Conservation (phyloP, 768 basidiomycete species). For the Suillus brevipes region DNA sequence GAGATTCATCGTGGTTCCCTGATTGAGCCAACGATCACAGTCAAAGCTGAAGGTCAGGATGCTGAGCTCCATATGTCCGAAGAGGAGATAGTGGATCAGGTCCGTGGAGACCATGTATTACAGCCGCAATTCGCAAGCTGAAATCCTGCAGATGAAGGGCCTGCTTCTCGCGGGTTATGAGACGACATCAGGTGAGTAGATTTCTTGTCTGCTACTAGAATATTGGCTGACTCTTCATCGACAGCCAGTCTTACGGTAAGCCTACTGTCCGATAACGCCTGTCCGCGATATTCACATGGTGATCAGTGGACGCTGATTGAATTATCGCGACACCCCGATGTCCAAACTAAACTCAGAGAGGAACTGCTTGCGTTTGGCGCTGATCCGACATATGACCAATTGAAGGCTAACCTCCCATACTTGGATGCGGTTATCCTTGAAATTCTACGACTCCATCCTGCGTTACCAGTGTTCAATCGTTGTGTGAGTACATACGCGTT, state of each 20-base stretch:
- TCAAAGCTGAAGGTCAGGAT: constrained; percentile 36
- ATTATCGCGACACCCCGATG: constrained; percentile 26
- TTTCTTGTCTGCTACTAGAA: not conserved
- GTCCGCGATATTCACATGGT: too few relatives aligned
- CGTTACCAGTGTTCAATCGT: constrained; percentile 30
- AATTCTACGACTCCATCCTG: constrained; percentile 38
- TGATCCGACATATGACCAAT: constrained; percentile 43
- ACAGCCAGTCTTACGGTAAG: constrained; percentile 12
- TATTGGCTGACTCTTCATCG: not conserved
- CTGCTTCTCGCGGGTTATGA: constrained; percentile 18
- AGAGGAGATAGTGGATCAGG: constrained; percentile 22
- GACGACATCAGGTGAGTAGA: constrained; percentile 26
- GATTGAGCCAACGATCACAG: constrained; percentile 18
- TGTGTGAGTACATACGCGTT: constrained; percentile 23
- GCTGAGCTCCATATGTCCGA: constrained; percentile 22
- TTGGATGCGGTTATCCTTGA: constrained; percentile 45
- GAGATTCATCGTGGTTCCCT: not conserved
- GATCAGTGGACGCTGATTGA: constrained; percentile 37
- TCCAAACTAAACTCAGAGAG: constrained; percentile 27
- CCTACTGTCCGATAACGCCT: not conserved
- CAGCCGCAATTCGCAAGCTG: not conserved
- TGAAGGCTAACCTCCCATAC: constrained; percentile 38
- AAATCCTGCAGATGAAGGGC: constrained; percentile 14
- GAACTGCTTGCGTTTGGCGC: constrained; percentile 26
- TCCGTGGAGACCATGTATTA: not conserved